These are phyloP conservation scores for Pinus tabuliformis DNA, from an alignment of 75 land plant genomes.

Conservation along the genomic window DNA sequence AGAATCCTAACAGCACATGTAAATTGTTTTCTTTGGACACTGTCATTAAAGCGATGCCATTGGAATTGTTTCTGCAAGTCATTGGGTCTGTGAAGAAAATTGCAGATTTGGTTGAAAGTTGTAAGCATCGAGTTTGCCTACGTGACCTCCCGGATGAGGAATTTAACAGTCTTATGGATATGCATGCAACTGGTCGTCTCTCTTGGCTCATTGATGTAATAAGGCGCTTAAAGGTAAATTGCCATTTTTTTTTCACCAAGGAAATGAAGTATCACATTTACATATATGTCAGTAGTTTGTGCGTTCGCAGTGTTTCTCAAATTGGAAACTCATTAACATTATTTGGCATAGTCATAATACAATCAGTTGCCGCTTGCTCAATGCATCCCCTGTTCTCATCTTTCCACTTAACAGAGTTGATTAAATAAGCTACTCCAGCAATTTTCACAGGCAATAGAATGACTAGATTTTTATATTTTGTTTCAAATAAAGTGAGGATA, in stretches of 20 bases:
- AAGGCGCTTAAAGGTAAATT: constrained; percentile 71
- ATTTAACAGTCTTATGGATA: constrained; percentile 50
- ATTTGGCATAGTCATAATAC: too few species aligned
- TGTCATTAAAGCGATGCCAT: constrained; percentile 81
- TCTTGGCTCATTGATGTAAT: constrained; percentile 78
- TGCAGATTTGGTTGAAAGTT: constrained; percentile 58
- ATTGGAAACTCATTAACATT: too few species aligned
- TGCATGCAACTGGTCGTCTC: constrained; percentile 67
- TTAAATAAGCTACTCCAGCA: neutral
- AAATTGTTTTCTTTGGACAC: constrained; percentile 53
- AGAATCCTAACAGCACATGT: constrained; percentile 34
- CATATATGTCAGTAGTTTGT: neutral
- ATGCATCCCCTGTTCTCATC: too few species aligned
- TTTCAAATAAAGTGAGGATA: neutral
- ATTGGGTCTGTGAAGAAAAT: constrained; percentile 63
- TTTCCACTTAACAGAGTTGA: neutral
- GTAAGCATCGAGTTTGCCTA: constrained; percentile 60
- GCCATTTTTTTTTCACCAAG: neutral
- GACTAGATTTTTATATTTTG: neutral
- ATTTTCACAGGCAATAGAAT: neutral
- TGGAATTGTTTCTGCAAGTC: constrained; percentile 91
- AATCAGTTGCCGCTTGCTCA: too few species aligned
- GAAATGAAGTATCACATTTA: neutral
- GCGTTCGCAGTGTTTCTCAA: neutral
- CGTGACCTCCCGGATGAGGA: constrained; percentile 70